These are phyloP conservation scores for Juglanconis oblonga DNA, from an alignment of 2,329 filamentous ascomycete species.

Conservation along the genomic window DNA sequence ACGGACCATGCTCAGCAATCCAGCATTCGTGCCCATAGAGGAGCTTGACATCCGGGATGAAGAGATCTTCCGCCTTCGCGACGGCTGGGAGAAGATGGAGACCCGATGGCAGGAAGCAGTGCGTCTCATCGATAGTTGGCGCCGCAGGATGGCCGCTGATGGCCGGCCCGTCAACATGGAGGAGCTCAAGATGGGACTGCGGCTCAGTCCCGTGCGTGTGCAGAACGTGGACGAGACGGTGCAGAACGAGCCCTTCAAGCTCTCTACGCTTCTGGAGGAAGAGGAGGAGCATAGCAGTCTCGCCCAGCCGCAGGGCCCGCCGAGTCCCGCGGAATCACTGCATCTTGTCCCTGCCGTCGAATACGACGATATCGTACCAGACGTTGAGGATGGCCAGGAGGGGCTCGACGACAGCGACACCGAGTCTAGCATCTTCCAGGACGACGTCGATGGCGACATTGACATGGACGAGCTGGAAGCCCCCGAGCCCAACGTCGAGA, in stretches of 20 bases:
- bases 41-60: conserved; percentile 91
- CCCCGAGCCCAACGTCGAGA: conserved; percentile 43
- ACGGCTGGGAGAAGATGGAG: conserved; percentile 94
- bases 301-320: conserved; percentile 19
- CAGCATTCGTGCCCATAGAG: conserved; percentile 92
- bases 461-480: conserved; percentile 38
- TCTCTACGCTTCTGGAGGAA: conserved; percentile 47
- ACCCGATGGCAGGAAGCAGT: conserved; percentile 85
- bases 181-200: conserved; percentile 65
- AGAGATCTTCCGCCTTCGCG: conserved; percentile 78
- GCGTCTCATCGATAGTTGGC: conserved; percentile 88
- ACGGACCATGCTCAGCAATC: conserved; percentile 82
- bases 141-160: conserved; percentile 71
- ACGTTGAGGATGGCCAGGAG: conserved; percentile 25
- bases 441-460: conserved; percentile 39
- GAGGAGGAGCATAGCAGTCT: conserved; percentile 22
- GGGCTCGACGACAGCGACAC: conserved; percentile 32
- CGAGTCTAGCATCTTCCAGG: conserved; percentile 43
- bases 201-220: conserved; percentile 57
- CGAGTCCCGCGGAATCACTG: conserved; percentile 36
- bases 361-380: conserved; percentile 27
- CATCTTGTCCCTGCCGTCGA: conserved; percentile 37
- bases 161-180: conserved; percentile 68
- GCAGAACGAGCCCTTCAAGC: conserved; percentile 32
- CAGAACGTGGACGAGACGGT: conserved; percentile 48